Percentiles rank a stretch among this genome's conserved stretches.
Conservation (phyloP, 1,139 yeast species). For the Blastobotrys serpentis region DNA sequence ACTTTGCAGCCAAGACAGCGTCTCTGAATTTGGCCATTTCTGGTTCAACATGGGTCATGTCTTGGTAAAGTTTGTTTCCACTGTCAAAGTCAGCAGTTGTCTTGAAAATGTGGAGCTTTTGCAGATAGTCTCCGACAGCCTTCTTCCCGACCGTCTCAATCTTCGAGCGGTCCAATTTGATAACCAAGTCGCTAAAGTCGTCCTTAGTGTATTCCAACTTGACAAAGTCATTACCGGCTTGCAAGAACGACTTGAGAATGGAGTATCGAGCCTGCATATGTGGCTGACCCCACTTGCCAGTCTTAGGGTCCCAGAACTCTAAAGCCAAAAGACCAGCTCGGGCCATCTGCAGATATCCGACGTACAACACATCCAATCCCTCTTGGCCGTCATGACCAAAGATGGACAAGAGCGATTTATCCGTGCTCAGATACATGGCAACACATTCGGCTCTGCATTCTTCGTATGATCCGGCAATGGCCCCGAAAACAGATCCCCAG, state of each 20-base stretch:
- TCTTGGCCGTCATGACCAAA: constrained; percentile 65
- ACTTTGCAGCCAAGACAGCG: constrained; percentile 64
- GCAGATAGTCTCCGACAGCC: constrained; percentile 69
- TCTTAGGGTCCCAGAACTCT: constrained; percentile 82
- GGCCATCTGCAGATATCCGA: constrained; percentile 78
- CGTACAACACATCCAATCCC: constrained; percentile 61
- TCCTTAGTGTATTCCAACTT: constrained; percentile 50
- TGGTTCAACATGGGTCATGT: constrained; percentile 63
- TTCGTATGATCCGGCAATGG: constrained; percentile 81
- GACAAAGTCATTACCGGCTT: constrained; percentile 63
- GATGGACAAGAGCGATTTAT: constrained; percentile 62
- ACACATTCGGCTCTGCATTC: constrained; percentile 92
- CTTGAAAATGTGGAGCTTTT: constrained; percentile 73
- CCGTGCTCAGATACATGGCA: constrained; percentile 75
- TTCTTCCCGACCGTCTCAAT: constrained; percentile 68
- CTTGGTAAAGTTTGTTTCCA: constrained; percentile 63
- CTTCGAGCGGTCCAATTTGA: constrained; percentile 58
- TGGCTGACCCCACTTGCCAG: constrained; percentile 90
- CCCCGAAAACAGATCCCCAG: constrained; percentile 85
- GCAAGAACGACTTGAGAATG: constrained; percentile 69
- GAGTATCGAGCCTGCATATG: constrained; percentile 93
- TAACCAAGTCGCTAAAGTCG: constrained; percentile 57
- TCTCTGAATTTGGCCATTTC: constrained; percentile 67
- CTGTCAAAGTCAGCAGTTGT: constrained; percentile 66
- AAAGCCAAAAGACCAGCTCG: constrained; percentile 81